Evolutionary conservation across 2,329 filamentous ascomycete species (phyloP), one percentile per base, ranked within the genome.

Genomic region (Aspergillus tubingensis): DNA sequence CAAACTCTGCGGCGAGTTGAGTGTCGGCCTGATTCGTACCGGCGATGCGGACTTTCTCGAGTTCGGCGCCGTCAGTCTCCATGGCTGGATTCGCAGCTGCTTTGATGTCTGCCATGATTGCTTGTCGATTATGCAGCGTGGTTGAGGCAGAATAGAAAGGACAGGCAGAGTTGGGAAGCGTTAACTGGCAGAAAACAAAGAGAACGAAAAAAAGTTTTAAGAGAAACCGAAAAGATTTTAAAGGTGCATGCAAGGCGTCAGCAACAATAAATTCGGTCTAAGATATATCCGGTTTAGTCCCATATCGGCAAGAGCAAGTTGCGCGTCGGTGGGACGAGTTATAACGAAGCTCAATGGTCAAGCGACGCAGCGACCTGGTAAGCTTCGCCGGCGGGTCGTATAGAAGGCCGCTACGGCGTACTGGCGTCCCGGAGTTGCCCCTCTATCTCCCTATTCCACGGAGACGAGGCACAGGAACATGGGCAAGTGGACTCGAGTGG

Each of bases 1-100:
- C 53, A 15, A 55, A 55, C 21, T 55, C 53, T 4, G 39, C 39
- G 6, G 39, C 53, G 13, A 55, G 53, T 27, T 55, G 53, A 30
- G 53, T 25, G 27, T 55, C 53, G 10, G 53, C 53, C 13, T 55
- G 39, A 13, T 47, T 32, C 21, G 43, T 19, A 8, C 21, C 27
- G 19, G 51, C 36, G 38, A 41, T 8, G 5, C 39, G 39, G 41
- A 41, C 21, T 41, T 55, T 55, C 17, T 55, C 39, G 25, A n/a
- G 23, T 8, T 47, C 39, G 27, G 53, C 39, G 4, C 23, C 11
- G 13, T 44, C 53, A 21, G 15, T 39, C 13, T 11, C 6, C 21
- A 47, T 13, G 36, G 53, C 23, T 41, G 41, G 53, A 6, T 47
- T 13, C 17, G 39, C 19, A n/a, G 39, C 7, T 11, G 52, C 41